Percentiles rank a stretch among this genome's conserved stretches.
phyloP scores from a whole-genome alignment of 345 rosid genomes.

The Triadica sebifera region DNA sequence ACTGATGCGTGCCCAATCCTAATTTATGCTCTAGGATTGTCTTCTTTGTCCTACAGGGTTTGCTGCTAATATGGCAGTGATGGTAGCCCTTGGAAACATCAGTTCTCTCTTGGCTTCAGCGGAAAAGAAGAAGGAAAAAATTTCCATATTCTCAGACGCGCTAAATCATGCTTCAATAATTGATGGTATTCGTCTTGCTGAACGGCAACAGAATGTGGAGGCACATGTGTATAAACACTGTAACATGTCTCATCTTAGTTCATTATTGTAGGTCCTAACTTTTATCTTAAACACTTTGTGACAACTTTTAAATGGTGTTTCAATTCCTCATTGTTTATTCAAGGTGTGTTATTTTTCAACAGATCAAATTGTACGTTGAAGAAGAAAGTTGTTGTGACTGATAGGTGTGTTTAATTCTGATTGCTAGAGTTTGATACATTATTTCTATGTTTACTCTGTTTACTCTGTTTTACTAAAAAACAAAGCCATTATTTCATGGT shows the following conservation, averaged over 20 bases:
- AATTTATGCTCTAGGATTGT: constrained; percentile 65
- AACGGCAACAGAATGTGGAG: constrained; percentile 59
- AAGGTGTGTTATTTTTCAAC: constrained; percentile 28
- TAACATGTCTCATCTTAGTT: constrained; percentile 73
- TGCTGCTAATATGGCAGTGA: constrained; percentile 90
- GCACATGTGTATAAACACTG: constrained; percentile 71
- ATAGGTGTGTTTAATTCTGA: constrained; percentile 55
- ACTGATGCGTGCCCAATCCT: constrained; percentile 31
- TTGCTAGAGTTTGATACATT: constrained; percentile 10
- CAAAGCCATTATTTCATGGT: neutral
- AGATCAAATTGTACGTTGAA: constrained; percentile 67
- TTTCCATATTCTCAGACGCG: constrained; percentile 91
- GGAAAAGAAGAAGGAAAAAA: constrained; percentile 47
- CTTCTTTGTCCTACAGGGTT: constrained; percentile 98
- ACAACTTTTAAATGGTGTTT: neutral
- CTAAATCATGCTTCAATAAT: constrained; percentile 95
- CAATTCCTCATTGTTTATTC: constrained; percentile 18
- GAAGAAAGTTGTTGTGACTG: constrained; percentile 92
- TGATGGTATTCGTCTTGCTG: constrained; percentile 91
- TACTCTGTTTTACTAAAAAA: neutral
- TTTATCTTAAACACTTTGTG: constrained; percentile 10
- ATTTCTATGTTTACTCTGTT: constrained; percentile 3
- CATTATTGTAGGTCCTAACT: constrained; percentile 58
- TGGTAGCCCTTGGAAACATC: constrained; percentile 88
- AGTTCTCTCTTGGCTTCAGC: constrained; percentile 57